Conservation (phyloP, 177 flowering plant species). For the Tripterygium wilfordii region DNA sequence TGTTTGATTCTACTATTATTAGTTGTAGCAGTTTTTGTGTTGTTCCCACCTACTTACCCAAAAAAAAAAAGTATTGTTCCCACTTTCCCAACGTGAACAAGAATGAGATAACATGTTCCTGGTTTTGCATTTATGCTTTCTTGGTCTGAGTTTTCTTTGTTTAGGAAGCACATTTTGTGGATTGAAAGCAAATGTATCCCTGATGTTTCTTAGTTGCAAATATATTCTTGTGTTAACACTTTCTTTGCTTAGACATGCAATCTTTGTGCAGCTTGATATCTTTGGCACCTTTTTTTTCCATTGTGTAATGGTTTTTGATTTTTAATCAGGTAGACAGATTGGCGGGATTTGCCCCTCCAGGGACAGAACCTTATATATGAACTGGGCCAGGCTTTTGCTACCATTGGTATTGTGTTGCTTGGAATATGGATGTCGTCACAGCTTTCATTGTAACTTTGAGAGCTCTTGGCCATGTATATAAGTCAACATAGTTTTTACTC, state of each 20-base stretch:
- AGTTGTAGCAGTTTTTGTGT: no score
- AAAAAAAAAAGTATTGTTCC: no score
- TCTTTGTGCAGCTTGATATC: no score
- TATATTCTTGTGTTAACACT: no score
- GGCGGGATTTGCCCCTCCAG: constrained; percentile 57
- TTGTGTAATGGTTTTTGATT: constrained; percentile 7
- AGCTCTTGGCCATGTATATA: constrained; percentile 24
- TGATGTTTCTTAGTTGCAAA: no score
- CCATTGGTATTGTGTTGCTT: constrained; percentile 61
- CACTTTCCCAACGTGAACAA: not conserved
- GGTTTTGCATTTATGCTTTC: not conserved
- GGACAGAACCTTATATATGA: constrained; percentile 48
- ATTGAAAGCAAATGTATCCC: no score
- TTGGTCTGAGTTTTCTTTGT: not conserved
- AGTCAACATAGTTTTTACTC: constrained; percentile 4
- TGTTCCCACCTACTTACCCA: no score
- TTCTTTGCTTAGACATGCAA: no score
- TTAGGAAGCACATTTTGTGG: no score
- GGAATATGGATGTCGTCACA: constrained; percentile 80
- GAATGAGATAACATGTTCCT: no score
- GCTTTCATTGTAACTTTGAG: constrained; percentile 28
- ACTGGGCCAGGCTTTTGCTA: constrained; percentile 75
- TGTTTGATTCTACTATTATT: constrained; percentile 1
- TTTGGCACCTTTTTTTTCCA: not conserved
- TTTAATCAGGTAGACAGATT: constrained; percentile 63